Evolutionary conservation across 495 filamentous ascomycete species (phyloP).

Genomic region (Tuber brumale): DNA sequence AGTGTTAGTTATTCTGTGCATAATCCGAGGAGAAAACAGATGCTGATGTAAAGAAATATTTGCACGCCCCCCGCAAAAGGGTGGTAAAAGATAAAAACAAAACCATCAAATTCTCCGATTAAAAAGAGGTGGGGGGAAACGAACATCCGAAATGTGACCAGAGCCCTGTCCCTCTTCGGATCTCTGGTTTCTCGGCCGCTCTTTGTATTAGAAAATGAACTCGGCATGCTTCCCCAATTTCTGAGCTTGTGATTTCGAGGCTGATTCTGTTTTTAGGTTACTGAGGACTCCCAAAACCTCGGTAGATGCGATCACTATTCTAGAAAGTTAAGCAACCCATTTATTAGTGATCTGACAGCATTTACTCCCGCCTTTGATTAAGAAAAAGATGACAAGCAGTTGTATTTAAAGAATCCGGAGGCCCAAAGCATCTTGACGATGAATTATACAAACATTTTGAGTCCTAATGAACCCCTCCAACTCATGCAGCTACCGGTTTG

Average conservation of each 20-base stretch:
- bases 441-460: slow-evolving; percentile 28
- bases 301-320: neutral
- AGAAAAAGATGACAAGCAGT: slow-evolving; percentile 7
- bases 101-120: neutral
- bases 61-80: neutral
- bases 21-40: slow-evolving; percentile 8
- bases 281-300: slow-evolving; percentile 1
- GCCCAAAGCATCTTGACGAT: slow-evolving; percentile 2
- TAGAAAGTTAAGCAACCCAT: neutral
- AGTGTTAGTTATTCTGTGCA: slow-evolving; percentile 10
- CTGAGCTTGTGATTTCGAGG: slow-evolving; percentile 1
- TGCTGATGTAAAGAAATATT: neutral
- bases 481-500: slow-evolving; percentile 10
- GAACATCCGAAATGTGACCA: slow-evolving; percentile 39
- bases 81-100: neutral
- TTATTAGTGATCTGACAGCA: neutral
- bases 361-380: neutral
- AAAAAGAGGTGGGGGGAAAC: slow-evolving; percentile 20
- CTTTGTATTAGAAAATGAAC: slow-evolving; percentile 15
- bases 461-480: slow-evolving; percentile 4
- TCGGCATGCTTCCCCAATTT: slow-evolving; percentile 16
- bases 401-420: slow-evolving; percentile 2
- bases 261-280: slow-evolving; percentile 1
- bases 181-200: slow-evolving; percentile 2
- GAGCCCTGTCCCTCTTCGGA: slow-evolving; percentile 17